Conservation (phyloP, 345 rosid genomes). For the Diplotaxis tenuifolia region DNA sequence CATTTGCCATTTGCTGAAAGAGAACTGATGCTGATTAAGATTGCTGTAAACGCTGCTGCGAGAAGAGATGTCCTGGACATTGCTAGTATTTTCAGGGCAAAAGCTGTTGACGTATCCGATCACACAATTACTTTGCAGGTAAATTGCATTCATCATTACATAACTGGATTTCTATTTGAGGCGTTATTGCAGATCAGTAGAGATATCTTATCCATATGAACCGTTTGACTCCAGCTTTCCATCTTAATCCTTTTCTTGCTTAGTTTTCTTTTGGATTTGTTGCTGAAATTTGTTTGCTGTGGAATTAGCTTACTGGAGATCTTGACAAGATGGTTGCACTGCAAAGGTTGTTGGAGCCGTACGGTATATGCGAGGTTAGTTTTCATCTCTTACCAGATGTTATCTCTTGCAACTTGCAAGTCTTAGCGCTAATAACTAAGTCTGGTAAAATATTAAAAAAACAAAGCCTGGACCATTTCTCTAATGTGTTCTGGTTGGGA, state of each 20-base stretch:
- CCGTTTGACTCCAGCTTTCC: too few relatives aligned
- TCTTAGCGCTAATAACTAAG: background rate
- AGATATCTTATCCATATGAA: background rate
- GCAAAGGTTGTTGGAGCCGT: constrained; percentile 75
- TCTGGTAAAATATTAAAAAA: background rate
- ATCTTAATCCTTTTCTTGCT: background rate
- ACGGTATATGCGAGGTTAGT: constrained; percentile 91
- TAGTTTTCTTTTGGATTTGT: background rate
- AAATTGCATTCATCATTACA: constrained; percentile 10
- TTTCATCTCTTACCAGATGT: background rate
- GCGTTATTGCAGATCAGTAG: background rate
- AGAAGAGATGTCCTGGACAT: constrained; percentile 69
- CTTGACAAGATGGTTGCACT: constrained; percentile 93
- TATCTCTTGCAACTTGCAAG: too few relatives aligned
- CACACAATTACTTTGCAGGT: constrained; percentile 78
- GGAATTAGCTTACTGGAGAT: constrained; percentile 80
- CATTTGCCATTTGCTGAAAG: constrained; percentile 70
- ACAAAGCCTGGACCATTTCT: background rate
- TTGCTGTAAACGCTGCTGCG: constrained; percentile 60
- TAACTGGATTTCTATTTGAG: background rate
- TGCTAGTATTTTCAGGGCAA: constrained; percentile 73
- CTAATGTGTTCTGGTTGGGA: background rate
- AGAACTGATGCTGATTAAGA: constrained; percentile 65
- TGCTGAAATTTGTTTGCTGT: constrained; percentile 13
- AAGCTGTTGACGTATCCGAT: constrained; percentile 69